Evolutionary conservation across 2,329 filamentous ascomycete genomes (phyloP), one percentile per base, ranked within the genome.

Genomic region (Plectosphaerella sp.): DNA sequence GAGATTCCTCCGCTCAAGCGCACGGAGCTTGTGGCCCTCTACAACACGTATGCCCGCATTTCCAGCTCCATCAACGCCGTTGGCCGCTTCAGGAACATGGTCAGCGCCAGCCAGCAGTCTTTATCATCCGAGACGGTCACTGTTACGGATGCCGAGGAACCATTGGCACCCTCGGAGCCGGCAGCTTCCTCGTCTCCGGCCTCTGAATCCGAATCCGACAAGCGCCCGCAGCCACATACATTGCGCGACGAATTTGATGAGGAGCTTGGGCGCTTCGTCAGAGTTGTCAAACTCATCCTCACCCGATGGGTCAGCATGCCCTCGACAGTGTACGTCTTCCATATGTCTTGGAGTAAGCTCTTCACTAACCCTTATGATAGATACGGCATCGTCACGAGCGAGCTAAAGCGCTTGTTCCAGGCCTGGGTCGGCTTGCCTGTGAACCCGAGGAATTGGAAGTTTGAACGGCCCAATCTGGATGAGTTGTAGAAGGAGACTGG

Each of bases 21-120:
- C 58, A 97, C 93, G 1, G 94, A 99, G 71, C 78, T 99, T 11
- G 94, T 99, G 18, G 90, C 94, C 2, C 78, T 99, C 18, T 87
- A 97, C 72, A 99, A 99, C 71, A 97, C 94, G 0, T 87, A 97
- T 54, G 90, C 89, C 28, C 84, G 93, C 36, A 85, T 97, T 57
- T 91, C 89, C 57, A 86, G 88, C 67, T 94, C 90, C 49, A 72
- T 99, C 55, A 76, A 80, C 35, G 87, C 90, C 0, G 79, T 96
- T 43, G 81, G 84, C 52, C 77, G 85, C 51, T 97, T 99, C 73
- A 72, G 78, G 48, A 61, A 60, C 25, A 80, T 84, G 75, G 71
- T 80, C 11, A 72, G 73, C 54, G 67, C 64, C 16, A 60, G 33
- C 66, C 71, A 52, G 62, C 59, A 1, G 56, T 33, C 28, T 22